phyloP scores from a whole-genome alignment of 306 rosid genomes.

The Gastrolobium villosum region DNA sequence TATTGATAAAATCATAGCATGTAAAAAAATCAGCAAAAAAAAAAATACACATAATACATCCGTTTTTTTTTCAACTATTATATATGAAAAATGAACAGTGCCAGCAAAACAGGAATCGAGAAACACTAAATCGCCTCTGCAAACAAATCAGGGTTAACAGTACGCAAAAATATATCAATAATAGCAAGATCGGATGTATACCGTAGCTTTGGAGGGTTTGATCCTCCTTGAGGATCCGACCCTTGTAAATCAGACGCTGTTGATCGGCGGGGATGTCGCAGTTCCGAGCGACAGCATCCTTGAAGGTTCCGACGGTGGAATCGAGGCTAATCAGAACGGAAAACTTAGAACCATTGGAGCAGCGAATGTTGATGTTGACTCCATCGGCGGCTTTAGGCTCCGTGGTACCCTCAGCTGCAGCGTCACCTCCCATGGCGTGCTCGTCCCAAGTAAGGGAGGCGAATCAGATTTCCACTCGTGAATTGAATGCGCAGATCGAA shows the following conservation, averaged over 20 bases:
- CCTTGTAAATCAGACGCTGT: constrained; percentile 91
- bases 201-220: constrained; percentile 83
- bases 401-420: constrained; percentile 52
- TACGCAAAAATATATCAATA: neutral
- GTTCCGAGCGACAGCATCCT: constrained; percentile 60
- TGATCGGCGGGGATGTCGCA: constrained; percentile 71
- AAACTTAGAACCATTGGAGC: constrained; percentile 81
- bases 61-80: neutral
- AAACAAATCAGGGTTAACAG: constrained; percentile 12
- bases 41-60: neutral
- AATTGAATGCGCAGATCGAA: constrained; percentile 24
- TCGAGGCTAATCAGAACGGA: constrained; percentile 65
- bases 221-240: constrained; percentile 88
- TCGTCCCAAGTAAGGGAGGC: constrained; percentile 54
- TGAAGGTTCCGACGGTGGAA: constrained; percentile 67
- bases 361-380: constrained; percentile 71
- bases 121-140: neutral
- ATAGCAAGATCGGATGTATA: constrained; percentile 55
- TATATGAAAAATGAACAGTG: constrained; percentile 5
- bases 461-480: neutral
- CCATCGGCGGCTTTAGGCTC: constrained; percentile 50
- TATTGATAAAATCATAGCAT: constrained; percentile 34
- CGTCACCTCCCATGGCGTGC: constrained; percentile 73
- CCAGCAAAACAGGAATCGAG: neutral
- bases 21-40: constrained; percentile 9